Evolutionary conservation across 106 monocot species (phyloP).

Genomic region (Allium cepa): DNA sequence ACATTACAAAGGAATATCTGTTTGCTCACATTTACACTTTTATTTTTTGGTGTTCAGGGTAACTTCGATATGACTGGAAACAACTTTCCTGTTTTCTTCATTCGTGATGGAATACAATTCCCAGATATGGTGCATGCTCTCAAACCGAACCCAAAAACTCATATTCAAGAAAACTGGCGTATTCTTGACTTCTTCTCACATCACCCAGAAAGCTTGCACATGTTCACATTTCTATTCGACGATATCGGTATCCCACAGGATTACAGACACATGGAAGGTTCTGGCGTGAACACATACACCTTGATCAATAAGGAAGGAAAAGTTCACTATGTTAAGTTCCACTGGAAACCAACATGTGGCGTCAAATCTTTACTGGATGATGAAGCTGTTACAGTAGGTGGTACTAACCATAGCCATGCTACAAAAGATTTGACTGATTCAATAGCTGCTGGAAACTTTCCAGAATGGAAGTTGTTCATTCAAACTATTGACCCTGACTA

Average conservation of each 20-base stretch:
- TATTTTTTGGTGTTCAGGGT: conserved; percentile 32
- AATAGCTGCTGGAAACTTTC: conserved; percentile 68
- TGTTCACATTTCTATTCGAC: conserved; percentile 81
- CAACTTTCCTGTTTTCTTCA: conserved; percentile 85
- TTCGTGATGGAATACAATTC: conserved; percentile 83
- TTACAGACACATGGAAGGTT: conserved; percentile 92
- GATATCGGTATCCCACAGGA: conserved; percentile 67
- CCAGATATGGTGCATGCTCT: conserved; percentile 87
- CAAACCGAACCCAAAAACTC: conserved; percentile 79
- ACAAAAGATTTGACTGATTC: conserved; percentile 77
- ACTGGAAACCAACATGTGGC: conserved; percentile 85
- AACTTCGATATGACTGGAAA: conserved; percentile 88
- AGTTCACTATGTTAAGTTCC: conserved; percentile 74
- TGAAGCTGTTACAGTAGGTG: conserved; percentile 64
- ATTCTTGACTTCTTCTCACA: conserved; percentile 89
- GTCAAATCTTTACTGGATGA: conserved; percentile 76
- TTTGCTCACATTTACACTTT: background rate
- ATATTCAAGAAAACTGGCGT: conserved; percentile 84
- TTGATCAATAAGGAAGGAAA: conserved; percentile 62
- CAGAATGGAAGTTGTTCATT: conserved; percentile 84
- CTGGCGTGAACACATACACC: conserved; percentile 74
- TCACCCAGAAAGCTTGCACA: conserved; percentile 82
- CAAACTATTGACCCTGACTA: conserved; percentile 70
- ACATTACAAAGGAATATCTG: background rate
- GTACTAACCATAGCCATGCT: conserved; percentile 78